These are phyloP conservation scores for Tetradesmus obliquus DNA, from an alignment of 139 green algal genomes.

Conservation along the genomic window DNA sequence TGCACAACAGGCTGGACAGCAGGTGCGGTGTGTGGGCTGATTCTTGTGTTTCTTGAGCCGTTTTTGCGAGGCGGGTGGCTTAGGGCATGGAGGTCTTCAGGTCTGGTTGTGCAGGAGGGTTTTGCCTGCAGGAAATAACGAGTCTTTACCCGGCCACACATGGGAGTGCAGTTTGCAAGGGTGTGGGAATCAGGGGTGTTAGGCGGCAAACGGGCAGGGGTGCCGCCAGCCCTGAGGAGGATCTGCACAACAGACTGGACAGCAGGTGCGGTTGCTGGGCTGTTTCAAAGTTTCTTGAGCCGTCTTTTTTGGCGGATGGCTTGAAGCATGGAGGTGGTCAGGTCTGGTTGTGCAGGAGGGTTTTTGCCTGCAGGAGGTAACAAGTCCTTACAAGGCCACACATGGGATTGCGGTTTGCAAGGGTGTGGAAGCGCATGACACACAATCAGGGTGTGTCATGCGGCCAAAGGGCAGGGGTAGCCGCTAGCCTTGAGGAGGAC, in stretches of 20 bases:
- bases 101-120: no score
- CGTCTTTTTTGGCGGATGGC: no score
- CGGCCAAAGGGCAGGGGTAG: no score
- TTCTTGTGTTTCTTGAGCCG: no score
- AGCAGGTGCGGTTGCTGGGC: not conserved
- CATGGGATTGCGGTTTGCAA: not conserved
- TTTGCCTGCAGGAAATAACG: not conserved
- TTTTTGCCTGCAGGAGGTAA: not conserved
- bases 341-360: no score
- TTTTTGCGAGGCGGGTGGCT: no score
- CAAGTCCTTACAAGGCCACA: not conserved
- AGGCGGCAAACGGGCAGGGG: not conserved
- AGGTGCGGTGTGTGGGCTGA: not conserved
- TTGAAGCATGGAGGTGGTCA: no score
- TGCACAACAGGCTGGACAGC: conserved; percentile 27
- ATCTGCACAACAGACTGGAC: not conserved
- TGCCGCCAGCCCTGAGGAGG: not conserved
- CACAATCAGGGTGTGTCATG: no score
- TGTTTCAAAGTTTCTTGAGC: no score
- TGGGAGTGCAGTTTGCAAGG: not conserved
- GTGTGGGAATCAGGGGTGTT: no score
- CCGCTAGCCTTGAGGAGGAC: not conserved
- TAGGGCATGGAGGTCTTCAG: no score
- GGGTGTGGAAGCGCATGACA: no score
- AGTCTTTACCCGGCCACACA: not conserved